Percentiles rank a stretch among this genome's conserved stretches.
Conservation (phyloP, 2,329 filamentous ascomycete species). For the Coniella lustricola region DNA sequence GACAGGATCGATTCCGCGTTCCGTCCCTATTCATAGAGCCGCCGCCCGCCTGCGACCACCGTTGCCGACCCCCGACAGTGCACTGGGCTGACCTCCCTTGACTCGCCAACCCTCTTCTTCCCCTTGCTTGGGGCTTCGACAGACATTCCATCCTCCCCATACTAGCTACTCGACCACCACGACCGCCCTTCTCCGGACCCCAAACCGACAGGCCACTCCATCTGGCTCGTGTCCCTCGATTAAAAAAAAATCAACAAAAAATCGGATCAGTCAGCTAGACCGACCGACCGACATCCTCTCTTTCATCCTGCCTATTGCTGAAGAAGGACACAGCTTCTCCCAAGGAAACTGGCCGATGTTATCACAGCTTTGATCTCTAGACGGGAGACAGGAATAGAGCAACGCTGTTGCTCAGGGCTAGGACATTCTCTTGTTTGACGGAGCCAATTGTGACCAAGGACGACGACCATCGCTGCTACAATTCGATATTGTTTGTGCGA, state of each 20-base stretch:
- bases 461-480: too few species aligned
- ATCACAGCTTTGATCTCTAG: not conserved
- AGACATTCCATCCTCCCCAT: slow-evolving; percentile 9
- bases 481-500: not conserved
- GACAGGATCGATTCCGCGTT: not conserved
- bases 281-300: not conserved
- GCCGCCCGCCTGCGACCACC: not conserved
- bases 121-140: slow-evolving; percentile 8
- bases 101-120: not conserved
- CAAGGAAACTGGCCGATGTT: not conserved
- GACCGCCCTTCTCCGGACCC: slow-evolving; percentile 5
- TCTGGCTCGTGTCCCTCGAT: slow-evolving; percentile 4
- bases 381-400: too few species aligned
- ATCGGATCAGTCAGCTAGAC: not conserved
- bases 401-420: too few species aligned
- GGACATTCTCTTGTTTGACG: too few species aligned
- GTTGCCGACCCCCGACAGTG: not conserved
- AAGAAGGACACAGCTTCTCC: too few species aligned
- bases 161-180: slow-evolving; percentile 5
- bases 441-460: not conserved
- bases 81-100: slow-evolving; percentile 3
- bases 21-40: slow-evolving; percentile 2
- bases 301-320: too few species aligned
- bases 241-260: not conserved
- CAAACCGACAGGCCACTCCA: not conserved